Evolutionary conservation across 805 yeast genomes (phyloP), one percentile per base, ranked within the genome.

Genomic region (Helenozyma baotianmanensis): DNA sequence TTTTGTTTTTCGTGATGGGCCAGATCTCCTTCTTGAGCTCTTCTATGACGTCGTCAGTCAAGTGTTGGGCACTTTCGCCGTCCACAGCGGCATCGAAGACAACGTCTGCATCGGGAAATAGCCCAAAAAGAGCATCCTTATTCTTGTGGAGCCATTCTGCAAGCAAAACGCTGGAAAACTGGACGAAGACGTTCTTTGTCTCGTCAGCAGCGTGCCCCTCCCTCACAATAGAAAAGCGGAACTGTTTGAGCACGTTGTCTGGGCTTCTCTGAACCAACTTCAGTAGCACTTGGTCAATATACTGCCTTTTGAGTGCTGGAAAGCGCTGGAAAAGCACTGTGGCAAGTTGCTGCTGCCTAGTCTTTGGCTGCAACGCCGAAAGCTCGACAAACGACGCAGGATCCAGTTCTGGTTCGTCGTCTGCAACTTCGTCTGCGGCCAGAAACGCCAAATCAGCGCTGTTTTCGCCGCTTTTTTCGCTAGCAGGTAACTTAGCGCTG

Each of bases 311-410:
- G 4, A 67, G 38, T 10, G 51, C 54, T 6, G 63, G 65, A 32
- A 70, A 56, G 24, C 59, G 59, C 15, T 51, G 47, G 9, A 69
- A 39, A 4, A 57, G 45, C 2, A 66, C 47, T 4, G 62, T 56
- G 29, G 50, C 43, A 5, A 66, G 33, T 35, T 70, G 72, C 22
- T 64, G 56, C 26, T 56, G 50, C 24, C 64, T 47, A 25, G 55
- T 63, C 2, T 36, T 31, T 0, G 72, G 70, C 4, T 32, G 36
- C 22, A 70, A 56, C 4, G 32, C 28, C 4, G 48, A 48, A 10
- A 68, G 48, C 2, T 51, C 58, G 5, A 55, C 48, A 32, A 40
- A 59, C 11, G 47, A 29, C 4, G 27, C 25, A 10, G 43, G 46
- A 27, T 40, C 49, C 15, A 32, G 25, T 9, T 53, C 55, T 10